A percentile compares a stretch with the other conserved stretches of the same genome.
phyloP scores from a whole-genome alignment of 2,329 filamentous ascomycete species.

The Penicillium sp. region DNA sequence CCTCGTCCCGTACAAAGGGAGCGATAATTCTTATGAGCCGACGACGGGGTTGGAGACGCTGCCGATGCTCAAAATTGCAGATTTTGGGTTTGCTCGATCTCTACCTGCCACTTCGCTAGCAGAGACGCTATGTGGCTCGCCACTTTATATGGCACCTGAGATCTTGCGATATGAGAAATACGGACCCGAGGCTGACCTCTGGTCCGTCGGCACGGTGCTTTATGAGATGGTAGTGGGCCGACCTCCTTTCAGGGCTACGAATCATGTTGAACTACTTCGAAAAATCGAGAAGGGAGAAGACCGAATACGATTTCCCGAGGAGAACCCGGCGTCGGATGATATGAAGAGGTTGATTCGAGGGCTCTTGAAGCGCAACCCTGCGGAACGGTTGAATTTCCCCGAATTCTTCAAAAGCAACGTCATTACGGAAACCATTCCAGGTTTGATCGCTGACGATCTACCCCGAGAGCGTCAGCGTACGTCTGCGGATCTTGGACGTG shows the following conservation, averaged over 20 bases:
- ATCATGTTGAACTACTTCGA: slow-evolving; percentile 90
- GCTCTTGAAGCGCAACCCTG: slow-evolving; percentile 81
- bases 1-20: slow-evolving; percentile 73
- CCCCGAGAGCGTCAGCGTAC: slow-evolving; percentile 39
- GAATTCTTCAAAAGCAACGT: slow-evolving; percentile 79
- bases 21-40: slow-evolving; percentile 78
- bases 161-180: slow-evolving; percentile 97
- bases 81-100: slow-evolving; percentile 97
- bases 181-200: slow-evolving; percentile 93
- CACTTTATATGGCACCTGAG: slow-evolving; percentile 97
- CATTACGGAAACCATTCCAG: slow-evolving; percentile 75
- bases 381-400: slow-evolving; percentile 82
- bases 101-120: slow-evolving; percentile 88
- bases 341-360: slow-evolving; percentile 80
- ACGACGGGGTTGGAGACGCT: slow-evolving; percentile 79
- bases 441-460: slow-evolving; percentile 76
- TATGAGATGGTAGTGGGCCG: slow-evolving; percentile 93
- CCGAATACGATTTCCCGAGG: slow-evolving; percentile 77
- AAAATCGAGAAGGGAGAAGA: slow-evolving; percentile 91
- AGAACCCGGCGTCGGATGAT: slow-evolving; percentile 70
- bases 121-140: slow-evolving; percentile 94
- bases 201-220: slow-evolving; percentile 94
- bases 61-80: slow-evolving; percentile 95
- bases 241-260: slow-evolving; percentile 87
- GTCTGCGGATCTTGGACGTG: slow-evolving; percentile 22